phyloP scores from a whole-genome alignment of 2,329 filamentous ascomycete species.

The Pseudofabraea citricarpa region DNA sequence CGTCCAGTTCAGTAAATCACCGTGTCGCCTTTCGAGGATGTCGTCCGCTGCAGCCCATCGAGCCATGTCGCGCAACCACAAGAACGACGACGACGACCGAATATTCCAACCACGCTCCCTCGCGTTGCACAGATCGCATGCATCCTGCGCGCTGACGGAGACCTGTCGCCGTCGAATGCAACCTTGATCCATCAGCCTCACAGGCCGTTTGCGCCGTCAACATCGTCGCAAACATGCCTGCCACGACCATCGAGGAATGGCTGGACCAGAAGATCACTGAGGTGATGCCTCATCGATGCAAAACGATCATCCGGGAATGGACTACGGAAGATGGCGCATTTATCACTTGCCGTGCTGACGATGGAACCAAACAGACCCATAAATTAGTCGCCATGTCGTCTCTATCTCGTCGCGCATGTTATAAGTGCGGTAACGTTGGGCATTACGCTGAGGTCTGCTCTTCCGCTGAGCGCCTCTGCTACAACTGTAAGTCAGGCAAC shows the following conservation, averaged over 20 bases:
- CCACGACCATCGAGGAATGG: slow-evolving; percentile 28
- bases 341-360: slow-evolving; percentile 32
- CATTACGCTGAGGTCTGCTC: slow-evolving; percentile 90
- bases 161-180: background rate
- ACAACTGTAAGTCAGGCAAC: slow-evolving; percentile 80
- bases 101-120: background rate
- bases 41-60: background rate
- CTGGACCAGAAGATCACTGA: slow-evolving; percentile 22
- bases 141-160: slow-evolving; percentile 1
- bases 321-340: slow-evolving; percentile 25
- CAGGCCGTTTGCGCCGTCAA: background rate
- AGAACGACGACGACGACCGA: background rate
- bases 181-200: background rate
- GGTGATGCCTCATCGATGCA: slow-evolving; percentile 29
- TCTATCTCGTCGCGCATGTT: slow-evolving; percentile 74
- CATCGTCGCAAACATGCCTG: slow-evolving; percentile 21
- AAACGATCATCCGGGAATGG: slow-evolving; percentile 26
- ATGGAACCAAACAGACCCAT: slow-evolving; percentile 28
- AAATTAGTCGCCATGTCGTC: slow-evolving; percentile 59
- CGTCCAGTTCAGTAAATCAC: background rate
- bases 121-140: slow-evolving; percentile 2
- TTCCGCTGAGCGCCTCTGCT: slow-evolving; percentile 96
- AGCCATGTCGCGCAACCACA: background rate
- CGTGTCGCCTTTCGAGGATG: background rate
- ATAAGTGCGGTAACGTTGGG: slow-evolving; percentile 72